These are phyloP conservation scores for Phytophthora kernoviae DNA, from an alignment of 352 stramenopile genomes.

Conservation along the genomic window DNA sequence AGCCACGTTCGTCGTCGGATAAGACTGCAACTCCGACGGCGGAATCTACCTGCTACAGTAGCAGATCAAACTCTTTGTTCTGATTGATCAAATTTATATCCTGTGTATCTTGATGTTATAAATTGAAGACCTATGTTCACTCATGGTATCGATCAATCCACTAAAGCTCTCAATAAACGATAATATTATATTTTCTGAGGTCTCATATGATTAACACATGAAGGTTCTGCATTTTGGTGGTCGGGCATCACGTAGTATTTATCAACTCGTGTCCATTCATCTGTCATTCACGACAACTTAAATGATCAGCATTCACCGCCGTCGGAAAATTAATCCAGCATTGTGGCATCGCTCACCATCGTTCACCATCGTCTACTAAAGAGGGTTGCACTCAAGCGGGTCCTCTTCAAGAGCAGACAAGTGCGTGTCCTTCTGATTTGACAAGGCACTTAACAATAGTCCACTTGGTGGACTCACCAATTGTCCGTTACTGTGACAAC, in stretches of 20 bases:
- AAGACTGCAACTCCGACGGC: conserved; percentile 7
- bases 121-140: no score
- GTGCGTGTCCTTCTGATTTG: no score
- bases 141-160: no score
- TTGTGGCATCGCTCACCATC: neutral
- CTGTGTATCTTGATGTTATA: neutral
- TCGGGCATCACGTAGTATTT: no score
- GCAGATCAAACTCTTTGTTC: neutral
- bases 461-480: neutral
- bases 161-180: no score
- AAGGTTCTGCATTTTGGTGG: no score
- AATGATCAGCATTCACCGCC: neutral
- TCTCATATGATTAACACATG: no score
- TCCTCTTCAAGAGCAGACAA: neutral
- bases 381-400: neutral
- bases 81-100: neutral
- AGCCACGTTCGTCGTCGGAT: conserved; percentile 18
- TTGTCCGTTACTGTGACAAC: no score
- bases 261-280: no score
- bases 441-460: no score
- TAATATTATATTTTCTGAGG: no score
- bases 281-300: neutral
- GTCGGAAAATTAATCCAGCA: conserved; percentile 3
- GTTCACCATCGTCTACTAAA: neutral
- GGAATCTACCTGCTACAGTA: neutral